A percentile compares a stretch with the other conserved stretches of the same genome.
phyloP scores from a whole-genome alignment of 495 filamentous ascomycete genomes.

The Parathielavia hyrcaniae region DNA sequence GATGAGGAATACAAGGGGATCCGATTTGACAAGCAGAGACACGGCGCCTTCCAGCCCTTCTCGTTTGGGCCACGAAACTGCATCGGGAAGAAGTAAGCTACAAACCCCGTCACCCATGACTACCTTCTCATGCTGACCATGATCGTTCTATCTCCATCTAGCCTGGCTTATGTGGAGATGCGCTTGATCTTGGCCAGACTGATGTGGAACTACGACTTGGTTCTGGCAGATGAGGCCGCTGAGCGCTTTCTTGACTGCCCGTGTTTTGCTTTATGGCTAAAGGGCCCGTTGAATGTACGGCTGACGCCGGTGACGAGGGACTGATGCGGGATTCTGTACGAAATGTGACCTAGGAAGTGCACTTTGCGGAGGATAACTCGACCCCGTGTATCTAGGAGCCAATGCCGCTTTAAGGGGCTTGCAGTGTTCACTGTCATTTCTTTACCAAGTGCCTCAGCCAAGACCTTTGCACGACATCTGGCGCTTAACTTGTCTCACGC shows the following conservation, averaged over 20 bases:
- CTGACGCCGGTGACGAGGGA: conserved; percentile 4
- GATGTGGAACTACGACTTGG: conserved; percentile 47
- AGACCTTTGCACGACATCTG: no score
- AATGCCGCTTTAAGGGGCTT: no score
- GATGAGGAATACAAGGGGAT: conserved; percentile 25
- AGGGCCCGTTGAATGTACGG: conserved; percentile 12
- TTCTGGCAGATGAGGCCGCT: conserved; percentile 31
- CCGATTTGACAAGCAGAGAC: conserved; percentile 40
- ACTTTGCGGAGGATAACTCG: no score
- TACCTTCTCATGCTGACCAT: neutral
- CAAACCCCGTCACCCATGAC: no score
- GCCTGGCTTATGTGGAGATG: conserved; percentile 40
- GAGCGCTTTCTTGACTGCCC: conserved; percentile 28
- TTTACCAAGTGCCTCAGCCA: no score
- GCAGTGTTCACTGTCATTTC: no score
- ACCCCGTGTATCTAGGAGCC: no score
- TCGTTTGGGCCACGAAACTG: conserved; percentile 46
- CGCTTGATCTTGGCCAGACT: conserved; percentile 44
- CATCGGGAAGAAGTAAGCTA: conserved; percentile 41
- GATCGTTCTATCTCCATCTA: neutral
- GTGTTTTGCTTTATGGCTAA: conserved; percentile 17
- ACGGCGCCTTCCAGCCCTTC: conserved; percentile 41
- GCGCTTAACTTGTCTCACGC: no score
- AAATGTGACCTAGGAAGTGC: no score
- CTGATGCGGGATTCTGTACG: no score